Base-by-base conservation (phyloP, 805 yeast genomes). In the Candida awuae region DNA sequence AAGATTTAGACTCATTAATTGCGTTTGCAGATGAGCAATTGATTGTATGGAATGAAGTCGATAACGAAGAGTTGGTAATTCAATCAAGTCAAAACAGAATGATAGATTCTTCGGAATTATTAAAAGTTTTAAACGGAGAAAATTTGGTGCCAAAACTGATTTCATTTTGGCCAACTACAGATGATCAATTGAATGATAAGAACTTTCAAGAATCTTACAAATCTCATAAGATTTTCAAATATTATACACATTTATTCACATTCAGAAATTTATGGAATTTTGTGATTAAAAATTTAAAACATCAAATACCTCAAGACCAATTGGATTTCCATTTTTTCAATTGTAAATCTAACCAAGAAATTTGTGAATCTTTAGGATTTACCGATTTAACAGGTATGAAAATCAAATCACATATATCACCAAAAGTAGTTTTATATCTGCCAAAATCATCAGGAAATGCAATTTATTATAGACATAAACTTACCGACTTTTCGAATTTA, bases 131-230 rank as follows among this genome's bases (percentile, higher is more conserved):
- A 8, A 71, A 71, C 0, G 84, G 85, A 1, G 64, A 69, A 14
- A 53, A 53, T 6, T 10, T 58, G 1, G 59, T 61, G 20, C 84
- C 90, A 2, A 58, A 65, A 38, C 59, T 83, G 45, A 66, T 83
- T 4, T 70, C 83, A 13, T 77, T 83, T 43, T 81, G 82, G 75
- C 87, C 88, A 2, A 59, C 77, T 3, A 56, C 67, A 5, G 65
- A 67, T 33, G 56, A 69, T 21, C 62, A 71, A 39, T 58, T 66
- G 50, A 53, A 56, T 37, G 44, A 39, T 16, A 46, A 53, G 3
- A 61, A 58, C 29, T 56, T 67, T 25, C 61, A 62, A 37, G 50
- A 46, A 6, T 67, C 63, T 17, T 46, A 48, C 16, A 50, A 55
- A 4, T 57, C 58, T 4, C 64, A 64, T 38, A 49, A 50, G n/a